Evolutionary conservation across 257 asterid species (phyloP), one percentile per base, ranked within the genome.

Genomic region (Thymus quinquecostatus): DNA sequence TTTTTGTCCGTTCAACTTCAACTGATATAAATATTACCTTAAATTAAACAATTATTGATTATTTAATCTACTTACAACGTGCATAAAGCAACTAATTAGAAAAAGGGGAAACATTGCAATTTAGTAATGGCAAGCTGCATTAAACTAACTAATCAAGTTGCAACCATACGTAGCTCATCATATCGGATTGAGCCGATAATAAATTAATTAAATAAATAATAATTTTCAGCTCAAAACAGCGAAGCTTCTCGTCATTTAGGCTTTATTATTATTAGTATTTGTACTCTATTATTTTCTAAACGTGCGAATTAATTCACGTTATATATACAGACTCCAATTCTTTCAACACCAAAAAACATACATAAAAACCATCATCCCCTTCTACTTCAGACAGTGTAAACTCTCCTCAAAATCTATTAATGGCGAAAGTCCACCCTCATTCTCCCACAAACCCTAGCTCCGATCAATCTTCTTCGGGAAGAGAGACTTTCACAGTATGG

Each of bases 341-440:
- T n/a, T 14, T 13, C 66, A 60, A 10, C 11, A 2, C 48, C 48
- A 43, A 43, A 5, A 21, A 43, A 5, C 8, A 6, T 43, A 5
- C 1, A 6, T 4, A 9, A 43, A 43, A 10, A 13, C 2, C 2
- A 49, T 49, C 55, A 13, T 50, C 27, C 2, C 1, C 53, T 47
- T 13, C 40, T 29, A 10, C 41, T 56, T 56, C 40, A 55, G 38
- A 28, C 61, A 56, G 12, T 11, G 21, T 6, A 30, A 30, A 32
- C n/a, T 1, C 4, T 5, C 21, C 21, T 21, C 21, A 21, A 21
- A 21, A 30, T 10, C 8, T 0, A 61, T 3, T 49, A 21, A 90
- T 91, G 97, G 89, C 92, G 13, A 91, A 79, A 83, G 77, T 89
- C 51, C 77, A 82, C 69, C 96, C 96, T 7, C 77, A 83, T 66